These are phyloP conservation scores for Malassezia slooffiae DNA, from an alignment of 1,284 basidiomycete species.

Conservation along the genomic window DNA sequence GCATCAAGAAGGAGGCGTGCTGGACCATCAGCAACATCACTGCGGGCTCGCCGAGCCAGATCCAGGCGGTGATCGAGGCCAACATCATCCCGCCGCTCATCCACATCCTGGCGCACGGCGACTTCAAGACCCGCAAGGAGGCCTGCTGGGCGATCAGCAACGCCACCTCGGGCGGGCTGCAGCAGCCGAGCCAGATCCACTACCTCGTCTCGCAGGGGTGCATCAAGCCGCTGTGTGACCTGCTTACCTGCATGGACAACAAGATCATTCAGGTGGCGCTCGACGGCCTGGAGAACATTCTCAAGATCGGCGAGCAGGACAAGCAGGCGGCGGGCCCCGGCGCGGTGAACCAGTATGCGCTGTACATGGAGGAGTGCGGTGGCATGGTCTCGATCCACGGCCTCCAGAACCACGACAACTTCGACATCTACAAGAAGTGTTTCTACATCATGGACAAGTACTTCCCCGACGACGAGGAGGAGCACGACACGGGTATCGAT, in stretches of 20 bases:
- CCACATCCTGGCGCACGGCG: constrained; percentile 92
- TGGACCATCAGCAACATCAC: constrained; percentile 99
- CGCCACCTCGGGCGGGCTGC: constrained; percentile 91
- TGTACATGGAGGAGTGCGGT: constrained; percentile 86
- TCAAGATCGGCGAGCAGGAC: constrained; percentile 96
- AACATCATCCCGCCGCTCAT: constrained; percentile 92
- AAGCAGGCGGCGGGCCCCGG: constrained; percentile 73
- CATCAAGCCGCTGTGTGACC: constrained; percentile 95
- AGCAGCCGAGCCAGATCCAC: constrained; percentile 92
- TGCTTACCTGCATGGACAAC: constrained; percentile 96
- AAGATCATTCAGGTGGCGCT: constrained; percentile 98
- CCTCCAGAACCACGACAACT: constrained; percentile 96
- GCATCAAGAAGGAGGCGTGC: constrained; percentile 85
- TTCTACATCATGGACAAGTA: constrained; percentile 67
- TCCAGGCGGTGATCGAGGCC: constrained; percentile 65
- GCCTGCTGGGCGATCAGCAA: constrained; percentile 99
- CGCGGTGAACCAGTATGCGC: constrained; percentile 80
- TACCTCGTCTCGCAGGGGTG: constrained; percentile 96
- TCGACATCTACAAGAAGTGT: constrained; percentile 98
- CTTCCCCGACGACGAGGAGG: constrained; percentile 51
- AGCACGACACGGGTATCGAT: constrained; percentile 56
- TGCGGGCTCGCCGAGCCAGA: constrained; percentile 89
- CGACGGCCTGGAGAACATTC: constrained; percentile 94
- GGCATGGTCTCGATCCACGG: constrained; percentile 96
- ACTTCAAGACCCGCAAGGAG: constrained; percentile 99